These are phyloP conservation scores for Globisporangium sylvaticum DNA, from an alignment of 352 stramenopile species.

Conservation along the genomic window DNA sequence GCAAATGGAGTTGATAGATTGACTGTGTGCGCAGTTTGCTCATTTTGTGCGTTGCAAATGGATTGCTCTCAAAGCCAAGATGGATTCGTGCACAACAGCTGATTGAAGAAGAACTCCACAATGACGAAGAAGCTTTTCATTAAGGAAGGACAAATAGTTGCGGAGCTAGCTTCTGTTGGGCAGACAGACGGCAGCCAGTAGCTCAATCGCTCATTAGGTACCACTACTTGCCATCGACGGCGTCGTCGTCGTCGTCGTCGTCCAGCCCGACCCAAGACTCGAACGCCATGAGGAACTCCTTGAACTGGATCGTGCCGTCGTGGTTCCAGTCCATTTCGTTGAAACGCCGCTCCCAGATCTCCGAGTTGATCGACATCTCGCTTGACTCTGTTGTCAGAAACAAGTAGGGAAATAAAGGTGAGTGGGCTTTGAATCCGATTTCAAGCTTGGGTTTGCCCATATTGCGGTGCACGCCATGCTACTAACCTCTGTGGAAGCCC, in stretches of 20 bases:
- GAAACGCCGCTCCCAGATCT: slow-evolving; percentile 79
- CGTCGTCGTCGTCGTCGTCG: slow-evolving; percentile 66
- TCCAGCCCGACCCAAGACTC: slow-evolving; percentile 84
- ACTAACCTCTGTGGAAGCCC: slow-evolving; percentile 9
- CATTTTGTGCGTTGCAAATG: too few relatives aligned
- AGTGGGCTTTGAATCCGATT: slow-evolving; percentile 4
- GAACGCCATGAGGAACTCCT: slow-evolving; percentile 88
- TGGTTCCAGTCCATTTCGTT: slow-evolving; percentile 88
- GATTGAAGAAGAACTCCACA: not conserved
- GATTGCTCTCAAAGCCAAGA: not conserved
- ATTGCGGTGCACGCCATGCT: too few relatives aligned
- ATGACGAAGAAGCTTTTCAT: not conserved
- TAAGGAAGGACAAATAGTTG: too few relatives aligned
- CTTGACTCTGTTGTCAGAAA: slow-evolving; percentile 1
- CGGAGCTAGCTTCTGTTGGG: not conserved
- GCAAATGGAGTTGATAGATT: slow-evolving; percentile 11
- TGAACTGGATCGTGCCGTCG: slow-evolving; percentile 84
- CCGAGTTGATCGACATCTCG: slow-evolving; percentile 55
- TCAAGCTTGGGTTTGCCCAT: too few relatives aligned
- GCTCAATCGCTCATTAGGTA: not conserved
- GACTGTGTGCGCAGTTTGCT: not conserved
- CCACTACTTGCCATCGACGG: slow-evolving; percentile 6
- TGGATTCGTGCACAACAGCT: not conserved
- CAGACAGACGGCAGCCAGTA: not conserved
- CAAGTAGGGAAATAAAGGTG: not conserved